These are phyloP conservation scores for Colletotrichum liriopes DNA, from an alignment of 2,329 filamentous ascomycete species.

Conservation along the genomic window DNA sequence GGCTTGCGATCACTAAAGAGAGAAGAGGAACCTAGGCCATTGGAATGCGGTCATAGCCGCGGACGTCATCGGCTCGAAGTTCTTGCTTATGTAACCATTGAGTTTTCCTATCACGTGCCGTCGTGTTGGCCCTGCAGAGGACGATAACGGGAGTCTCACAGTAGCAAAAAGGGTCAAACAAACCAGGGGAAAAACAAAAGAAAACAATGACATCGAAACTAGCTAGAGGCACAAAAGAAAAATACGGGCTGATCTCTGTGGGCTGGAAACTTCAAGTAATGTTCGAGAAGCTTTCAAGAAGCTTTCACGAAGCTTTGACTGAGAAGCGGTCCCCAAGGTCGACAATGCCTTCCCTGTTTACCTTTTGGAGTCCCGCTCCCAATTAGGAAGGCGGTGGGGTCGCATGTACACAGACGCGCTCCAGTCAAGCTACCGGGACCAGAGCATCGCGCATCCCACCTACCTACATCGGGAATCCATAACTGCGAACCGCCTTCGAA, in stretches of 20 bases:
- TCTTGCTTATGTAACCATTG: constrained; percentile 23
- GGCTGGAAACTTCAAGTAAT: neutral
- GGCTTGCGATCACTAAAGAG: constrained; percentile 32
- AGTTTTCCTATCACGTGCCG: constrained; percentile 8
- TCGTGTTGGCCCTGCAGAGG: neutral
- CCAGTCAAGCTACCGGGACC: neutral
- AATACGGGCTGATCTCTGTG: too few relatives aligned
- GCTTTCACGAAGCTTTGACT: neutral
- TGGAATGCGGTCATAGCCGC: constrained; percentile 46
- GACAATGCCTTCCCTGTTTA: constrained; percentile 16
- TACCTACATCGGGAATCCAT: neutral
- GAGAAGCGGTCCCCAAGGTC: too few relatives aligned
- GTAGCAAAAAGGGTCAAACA: neutral
- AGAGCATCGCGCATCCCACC: constrained; percentile 3
- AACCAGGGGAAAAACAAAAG: too few relatives aligned
- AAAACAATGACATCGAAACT: too few relatives aligned
- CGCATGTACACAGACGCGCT: constrained; percentile 43
- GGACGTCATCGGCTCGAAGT: constrained; percentile 52
- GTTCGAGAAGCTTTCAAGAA: neutral
- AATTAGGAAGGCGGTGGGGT: constrained; percentile 45
- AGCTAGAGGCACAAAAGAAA: neutral
- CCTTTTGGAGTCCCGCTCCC: neutral
- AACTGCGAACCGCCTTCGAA: neutral
- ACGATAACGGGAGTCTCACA: neutral
- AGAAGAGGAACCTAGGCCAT: constrained; percentile 1